These are phyloP conservation scores for Salvia sclarea DNA, from an alignment of 305 asterid species.

Conservation along the genomic window DNA sequence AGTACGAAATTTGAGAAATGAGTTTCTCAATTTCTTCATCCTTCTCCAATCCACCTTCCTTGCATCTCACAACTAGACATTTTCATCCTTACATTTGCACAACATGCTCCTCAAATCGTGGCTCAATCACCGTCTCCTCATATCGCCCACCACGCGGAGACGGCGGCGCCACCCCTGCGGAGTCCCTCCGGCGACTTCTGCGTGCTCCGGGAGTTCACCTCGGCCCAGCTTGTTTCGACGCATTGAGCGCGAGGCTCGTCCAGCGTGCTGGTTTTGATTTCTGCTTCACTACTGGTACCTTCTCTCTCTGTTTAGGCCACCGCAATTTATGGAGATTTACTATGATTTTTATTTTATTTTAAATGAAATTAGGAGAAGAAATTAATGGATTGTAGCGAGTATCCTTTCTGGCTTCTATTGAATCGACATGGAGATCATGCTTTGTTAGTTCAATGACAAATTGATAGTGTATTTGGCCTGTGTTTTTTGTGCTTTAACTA, in stretches of 20 bases:
- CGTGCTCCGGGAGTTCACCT: slow-evolving; percentile 71
- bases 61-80: slow-evolving; percentile 8
- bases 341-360: neutral
- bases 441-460: neutral
- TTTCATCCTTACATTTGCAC: slow-evolving; percentile 3
- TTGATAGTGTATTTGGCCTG: neutral
- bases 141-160: slow-evolving; percentile 32
- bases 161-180: slow-evolving; percentile 47
- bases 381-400: neutral
- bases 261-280: slow-evolving; percentile 79
- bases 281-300: slow-evolving; percentile 84
- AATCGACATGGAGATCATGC: neutral
- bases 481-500: neutral
- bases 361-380: neutral
- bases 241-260: slow-evolving; percentile 90
- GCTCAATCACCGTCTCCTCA: slow-evolving; percentile 31
- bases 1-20: slow-evolving; percentile 3
- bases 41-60: slow-evolving; percentile 20
- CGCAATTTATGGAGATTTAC: neutral
- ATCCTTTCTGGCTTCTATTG: neutral
- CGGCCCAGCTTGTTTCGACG: slow-evolving; percentile 95
- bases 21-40: slow-evolving; percentile 4
- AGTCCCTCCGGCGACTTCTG: slow-evolving; percentile 61
- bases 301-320: neutral
- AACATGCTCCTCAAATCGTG: slow-evolving; percentile 1